Evolutionary conservation across 2,329 filamentous ascomycete species (phyloP).

Genomic region (Talaromyces rugulosus): DNA sequence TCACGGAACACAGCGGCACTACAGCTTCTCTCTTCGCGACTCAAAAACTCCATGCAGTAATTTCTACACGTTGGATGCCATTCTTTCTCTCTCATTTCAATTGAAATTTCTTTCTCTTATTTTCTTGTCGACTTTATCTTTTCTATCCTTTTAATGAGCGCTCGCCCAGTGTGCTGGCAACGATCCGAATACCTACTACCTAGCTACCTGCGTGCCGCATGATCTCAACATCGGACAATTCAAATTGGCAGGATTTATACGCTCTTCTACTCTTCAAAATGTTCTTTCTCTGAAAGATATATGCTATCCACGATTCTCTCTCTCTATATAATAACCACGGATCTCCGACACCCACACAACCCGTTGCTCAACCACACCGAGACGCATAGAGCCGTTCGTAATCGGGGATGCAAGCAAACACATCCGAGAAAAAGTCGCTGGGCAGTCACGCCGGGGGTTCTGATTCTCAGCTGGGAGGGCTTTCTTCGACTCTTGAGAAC

Average conservation of each 20-base stretch:
- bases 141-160: not conserved
- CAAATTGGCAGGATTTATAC: not conserved
- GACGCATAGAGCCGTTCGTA: not conserved
- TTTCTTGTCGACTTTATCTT: not conserved
- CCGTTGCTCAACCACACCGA: not conserved
- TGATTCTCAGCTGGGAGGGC: not conserved
- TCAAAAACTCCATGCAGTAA: not conserved
- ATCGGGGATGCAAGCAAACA: not conserved
- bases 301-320: not conserved
- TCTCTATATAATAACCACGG: not conserved
- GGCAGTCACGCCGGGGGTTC: not conserved
- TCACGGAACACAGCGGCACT: constrained; percentile 1
- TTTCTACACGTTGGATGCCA: not conserved
- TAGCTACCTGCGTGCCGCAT: not conserved
- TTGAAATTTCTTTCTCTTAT: not conserved
- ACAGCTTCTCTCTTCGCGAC: not conserved
- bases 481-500: not conserved
- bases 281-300: not conserved
- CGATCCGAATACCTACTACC: not conserved
- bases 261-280: not conserved
- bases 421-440: not conserved
- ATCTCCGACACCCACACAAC: not conserved
- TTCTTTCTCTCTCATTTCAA: not conserved
- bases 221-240: not conserved
- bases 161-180: not conserved